These are phyloP conservation scores for Selaginella moellendorffii DNA, from an alignment of 75 land plant genomes.

Conservation along the genomic window DNA sequence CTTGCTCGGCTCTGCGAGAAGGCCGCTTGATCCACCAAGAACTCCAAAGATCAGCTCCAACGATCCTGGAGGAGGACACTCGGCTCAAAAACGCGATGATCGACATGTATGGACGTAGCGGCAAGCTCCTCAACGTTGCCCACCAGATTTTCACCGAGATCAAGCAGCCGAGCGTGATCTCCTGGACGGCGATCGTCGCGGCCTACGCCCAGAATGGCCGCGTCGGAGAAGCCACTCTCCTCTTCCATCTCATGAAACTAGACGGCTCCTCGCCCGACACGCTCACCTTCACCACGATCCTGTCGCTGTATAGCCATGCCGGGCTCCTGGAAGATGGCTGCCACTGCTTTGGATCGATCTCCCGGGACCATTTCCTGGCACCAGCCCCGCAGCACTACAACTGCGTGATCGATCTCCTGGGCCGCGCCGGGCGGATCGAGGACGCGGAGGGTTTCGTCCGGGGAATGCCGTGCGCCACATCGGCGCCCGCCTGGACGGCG, in stretches of 20 bases:
- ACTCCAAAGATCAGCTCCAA: background rate
- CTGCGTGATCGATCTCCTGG: slow-evolving; percentile 15
- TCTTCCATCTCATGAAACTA: slow-evolving; percentile 8
- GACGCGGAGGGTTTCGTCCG: slow-evolving; percentile 3
- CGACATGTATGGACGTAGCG: background rate
- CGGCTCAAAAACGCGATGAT: background rate
- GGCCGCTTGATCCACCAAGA: background rate
- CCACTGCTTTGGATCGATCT: slow-evolving; percentile 9
- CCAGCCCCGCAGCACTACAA: slow-evolving; percentile 12
- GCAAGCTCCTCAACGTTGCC: background rate
- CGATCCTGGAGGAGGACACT: background rate
- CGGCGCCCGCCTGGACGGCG: background rate
- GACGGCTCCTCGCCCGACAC: background rate
- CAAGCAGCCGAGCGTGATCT: background rate
- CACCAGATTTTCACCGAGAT: background rate
- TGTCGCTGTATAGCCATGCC: background rate
- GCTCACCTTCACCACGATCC: background rate
- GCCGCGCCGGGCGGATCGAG: slow-evolving; percentile 10
- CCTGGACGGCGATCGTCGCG: background rate
- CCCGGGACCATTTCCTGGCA: background rate
- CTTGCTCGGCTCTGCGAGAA: background rate
- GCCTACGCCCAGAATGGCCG: background rate
- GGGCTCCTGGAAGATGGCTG: background rate
- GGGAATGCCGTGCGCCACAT: slow-evolving; percentile 5
- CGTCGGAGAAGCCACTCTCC: background rate